Evolutionary conservation across 805 yeast species (phyloP).

Genomic region (Candida cerambycidarum): DNA sequence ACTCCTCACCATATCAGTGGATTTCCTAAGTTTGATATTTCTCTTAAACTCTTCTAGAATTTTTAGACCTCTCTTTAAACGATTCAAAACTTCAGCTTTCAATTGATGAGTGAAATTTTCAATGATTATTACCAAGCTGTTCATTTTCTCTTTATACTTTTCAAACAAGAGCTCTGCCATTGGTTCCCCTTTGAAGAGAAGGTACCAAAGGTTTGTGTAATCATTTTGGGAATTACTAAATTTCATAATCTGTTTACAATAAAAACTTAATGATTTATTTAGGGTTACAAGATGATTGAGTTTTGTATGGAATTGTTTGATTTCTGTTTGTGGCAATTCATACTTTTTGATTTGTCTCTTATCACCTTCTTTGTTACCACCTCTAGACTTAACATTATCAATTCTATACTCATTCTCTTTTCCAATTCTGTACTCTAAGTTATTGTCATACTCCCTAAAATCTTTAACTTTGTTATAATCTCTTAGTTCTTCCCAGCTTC

Average conservation of each 20-base stretch:
- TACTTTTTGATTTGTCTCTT: neutral
- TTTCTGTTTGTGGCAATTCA: too few species aligned
- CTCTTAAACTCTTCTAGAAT: neutral
- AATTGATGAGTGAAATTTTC: conserved; percentile 1
- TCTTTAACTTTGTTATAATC: conserved; percentile 11
- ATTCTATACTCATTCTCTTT: conserved; percentile 3
- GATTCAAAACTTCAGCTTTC: neutral
- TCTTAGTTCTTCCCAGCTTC: conserved; percentile 13
- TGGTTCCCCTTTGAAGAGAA: conserved; percentile 10
- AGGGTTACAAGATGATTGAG: neutral
- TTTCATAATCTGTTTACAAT: neutral
- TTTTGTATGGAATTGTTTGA: neutral
- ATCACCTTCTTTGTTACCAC: too few species aligned
- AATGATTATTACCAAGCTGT: neutral
- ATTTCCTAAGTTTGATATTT: neutral
- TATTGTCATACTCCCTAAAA: conserved; percentile 7
- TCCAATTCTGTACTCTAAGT: conserved; percentile 7
- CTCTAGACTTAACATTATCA: too few species aligned
- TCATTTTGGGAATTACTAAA: neutral
- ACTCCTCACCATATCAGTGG: neutral
- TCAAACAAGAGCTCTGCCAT: conserved; percentile 8
- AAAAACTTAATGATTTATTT: neutral
- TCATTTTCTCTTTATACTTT: conserved; percentile 10
- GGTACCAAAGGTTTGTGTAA: conserved; percentile 8
- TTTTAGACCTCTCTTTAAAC: conserved; percentile 1